Evolutionary conservation across 176 grass and related monocot species (phyloP).

Genomic region (Saccharum officinarum): DNA sequence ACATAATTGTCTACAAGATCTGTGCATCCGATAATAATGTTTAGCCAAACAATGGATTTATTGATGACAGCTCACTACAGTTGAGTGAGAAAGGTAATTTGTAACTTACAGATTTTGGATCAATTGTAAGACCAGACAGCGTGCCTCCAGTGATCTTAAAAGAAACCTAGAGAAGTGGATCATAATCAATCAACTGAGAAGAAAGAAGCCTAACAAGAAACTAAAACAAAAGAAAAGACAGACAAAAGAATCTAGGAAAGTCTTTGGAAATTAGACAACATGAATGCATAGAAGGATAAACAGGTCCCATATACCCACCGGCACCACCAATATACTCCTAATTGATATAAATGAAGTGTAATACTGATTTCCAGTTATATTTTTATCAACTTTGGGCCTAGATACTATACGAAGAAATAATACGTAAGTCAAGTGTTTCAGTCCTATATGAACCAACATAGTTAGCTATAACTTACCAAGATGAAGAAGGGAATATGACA

Average conservation of each 20-base stretch:
- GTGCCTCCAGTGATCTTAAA: constrained; percentile 87
- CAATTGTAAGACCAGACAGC: constrained; percentile 76
- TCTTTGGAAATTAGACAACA: background rate
- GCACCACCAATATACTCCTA: background rate
- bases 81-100: constrained; percentile 3
- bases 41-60: constrained; percentile 8
- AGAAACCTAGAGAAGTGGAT: constrained; percentile 58
- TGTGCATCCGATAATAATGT: background rate
- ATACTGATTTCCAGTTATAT: constrained; percentile 3
- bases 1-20: background rate
- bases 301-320: background rate
- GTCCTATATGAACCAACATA: constrained; percentile 27
- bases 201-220: constrained; percentile 22
- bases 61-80: background rate
- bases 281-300: constrained; percentile 26
- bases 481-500: constrained; percentile 4
- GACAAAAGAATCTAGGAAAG: background rate
- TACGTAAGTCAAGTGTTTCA: background rate
- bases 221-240: background rate
- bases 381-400: background rate
- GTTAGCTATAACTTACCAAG: constrained; percentile 1
- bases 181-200: constrained; percentile 31
- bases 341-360: background rate
- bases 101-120: constrained; percentile 79
- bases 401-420: background rate